Base-by-base conservation (phyloP, 129 eudicot species). In the Flaveria linearis region DNA sequence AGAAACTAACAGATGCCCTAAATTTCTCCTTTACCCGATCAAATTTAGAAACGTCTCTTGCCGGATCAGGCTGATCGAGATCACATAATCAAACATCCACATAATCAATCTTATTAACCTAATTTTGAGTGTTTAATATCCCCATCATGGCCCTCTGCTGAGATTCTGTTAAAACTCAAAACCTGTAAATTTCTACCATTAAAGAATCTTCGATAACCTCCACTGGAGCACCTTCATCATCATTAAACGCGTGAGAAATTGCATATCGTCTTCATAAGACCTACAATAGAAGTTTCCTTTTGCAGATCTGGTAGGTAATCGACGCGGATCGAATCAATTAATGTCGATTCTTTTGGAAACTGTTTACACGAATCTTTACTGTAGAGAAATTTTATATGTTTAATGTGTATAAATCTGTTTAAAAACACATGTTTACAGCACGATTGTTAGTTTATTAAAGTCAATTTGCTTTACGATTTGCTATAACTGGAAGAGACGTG, bases 201-300 rank as follows among this genome's bases (percentile, higher is more conserved):
- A 63, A 74, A 12, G 17, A 9, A 81, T 52, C 68, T 47, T 78
- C 71, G 47, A 28, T 16, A 73, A 58, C 80, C 84, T 76, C 84
- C 87, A 67, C 72, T 72, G 61, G 9, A 80, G 68, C 57, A 56
- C 20, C 76, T 68, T 53, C 56, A 25, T 73, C 25, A 22, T 36
- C 63, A 62, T 71, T 41, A 49, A 79, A 22, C 62, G 33, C 57
- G 25, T 16, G 56, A 43, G 78, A 17, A 63, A 70, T 28, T 78
- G 51, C 14, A 50, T 60, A 63, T 28, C 74, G 14, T 26, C 46
- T 72, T 42, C 47, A 0, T 16, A 25, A 63, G 41, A 25, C 22
- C 74, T 52, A 63, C 69, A 6, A 5, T 26, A 47, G 82, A 82
- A 82, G 46, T 74, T 66, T 70, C 74, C 39, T 53, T 65, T 17